Evolutionary conservation across 257 asterid genomes (phyloP), one percentile per base, ranked within the genome.

Genomic region (Ajuga chamaepitys): DNA sequence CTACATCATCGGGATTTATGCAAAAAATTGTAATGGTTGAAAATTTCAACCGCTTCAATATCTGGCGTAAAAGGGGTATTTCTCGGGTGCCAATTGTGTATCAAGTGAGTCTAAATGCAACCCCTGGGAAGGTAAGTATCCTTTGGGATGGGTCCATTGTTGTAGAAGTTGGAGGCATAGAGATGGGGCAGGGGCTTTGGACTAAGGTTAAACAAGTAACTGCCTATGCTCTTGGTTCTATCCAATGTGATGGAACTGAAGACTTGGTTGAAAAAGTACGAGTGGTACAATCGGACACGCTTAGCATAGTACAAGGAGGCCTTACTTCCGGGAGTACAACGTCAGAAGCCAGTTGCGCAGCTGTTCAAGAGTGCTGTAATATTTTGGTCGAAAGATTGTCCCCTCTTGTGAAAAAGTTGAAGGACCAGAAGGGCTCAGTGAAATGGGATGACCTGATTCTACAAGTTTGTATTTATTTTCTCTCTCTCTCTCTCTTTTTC

Each of bases 141-240:
- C 71, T 66, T 24, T 66, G 64, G 71, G 71, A 66, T 38, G 71
- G 71, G 25, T 66, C 71, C 0, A 25, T 66, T 2, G 71, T 53
- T 66, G 71, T 53, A 28, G 71, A 66, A 67, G 64, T 67, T 3
- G 72, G 72, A 55, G 72, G 72, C 35, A 55, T 67, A 17, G 72
- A 67, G n/a, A 8, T 67, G 7, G 72, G 72, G 47, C 72, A 67
- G 72, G 72, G 72, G 46, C 56, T 67, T 55, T 67, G 72, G 72
- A 67, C 72, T 7, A 67, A 67, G 72, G 72, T 67, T 21, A 26
- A 56, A 18, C 72, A 67, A 44, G 64, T 54, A 9, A 21, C 72
- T 16, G 72, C 72, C 10, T 67, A 67, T 54, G 64, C 64, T 41
- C 72, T 67, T 5, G 18, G 64, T 13, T 7, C 30, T 4, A 54